Conservation (phyloP, 805 yeast species). For the Myxozyma lipomycoides region DNA sequence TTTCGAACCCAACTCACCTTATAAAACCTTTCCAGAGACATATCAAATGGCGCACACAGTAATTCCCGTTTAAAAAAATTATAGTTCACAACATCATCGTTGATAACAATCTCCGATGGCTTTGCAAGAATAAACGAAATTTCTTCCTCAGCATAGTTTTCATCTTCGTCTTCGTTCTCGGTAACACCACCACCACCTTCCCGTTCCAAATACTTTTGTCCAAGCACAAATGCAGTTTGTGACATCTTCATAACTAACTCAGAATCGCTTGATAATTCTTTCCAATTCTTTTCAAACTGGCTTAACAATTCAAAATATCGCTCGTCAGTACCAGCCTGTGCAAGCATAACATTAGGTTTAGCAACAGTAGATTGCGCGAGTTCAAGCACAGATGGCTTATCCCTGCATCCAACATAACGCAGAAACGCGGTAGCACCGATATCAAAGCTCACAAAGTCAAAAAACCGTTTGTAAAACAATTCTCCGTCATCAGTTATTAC, state of each 20-base stretch:
- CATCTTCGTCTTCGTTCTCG: conserved; percentile 15
- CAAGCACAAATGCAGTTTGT: conserved; percentile 34
- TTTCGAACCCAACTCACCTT: neutral
- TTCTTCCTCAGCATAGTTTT: conserved; percentile 19
- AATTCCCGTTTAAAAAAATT: conserved; percentile 37
- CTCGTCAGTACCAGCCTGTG: conserved; percentile 28
- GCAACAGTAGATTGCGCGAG: conserved; percentile 32
- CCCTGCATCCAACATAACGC: conserved; percentile 35
- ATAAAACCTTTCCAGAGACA: conserved; percentile 35
- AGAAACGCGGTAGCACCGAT: conserved; percentile 35
- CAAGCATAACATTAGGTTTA: conserved; percentile 31
- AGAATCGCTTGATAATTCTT: conserved; percentile 9
- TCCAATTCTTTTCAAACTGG: conserved; percentile 30
- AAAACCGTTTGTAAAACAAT: conserved; percentile 29
- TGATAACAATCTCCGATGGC: conserved; percentile 35
- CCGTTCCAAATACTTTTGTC: conserved; percentile 21
- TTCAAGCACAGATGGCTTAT: conserved; percentile 36
- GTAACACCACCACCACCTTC: neutral
- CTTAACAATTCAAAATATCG: conserved; percentile 31
- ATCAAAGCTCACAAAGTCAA: conserved; percentile 32
- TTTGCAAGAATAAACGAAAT: conserved; percentile 28
- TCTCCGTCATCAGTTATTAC: conserved; percentile 2
- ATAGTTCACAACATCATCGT: conserved; percentile 39
- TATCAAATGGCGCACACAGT: conserved; percentile 38
- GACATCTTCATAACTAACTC: conserved; percentile 31